Evolutionary conservation across 75 land plant genomes (phyloP).

Genomic region (Pinus tabuliformis): DNA sequence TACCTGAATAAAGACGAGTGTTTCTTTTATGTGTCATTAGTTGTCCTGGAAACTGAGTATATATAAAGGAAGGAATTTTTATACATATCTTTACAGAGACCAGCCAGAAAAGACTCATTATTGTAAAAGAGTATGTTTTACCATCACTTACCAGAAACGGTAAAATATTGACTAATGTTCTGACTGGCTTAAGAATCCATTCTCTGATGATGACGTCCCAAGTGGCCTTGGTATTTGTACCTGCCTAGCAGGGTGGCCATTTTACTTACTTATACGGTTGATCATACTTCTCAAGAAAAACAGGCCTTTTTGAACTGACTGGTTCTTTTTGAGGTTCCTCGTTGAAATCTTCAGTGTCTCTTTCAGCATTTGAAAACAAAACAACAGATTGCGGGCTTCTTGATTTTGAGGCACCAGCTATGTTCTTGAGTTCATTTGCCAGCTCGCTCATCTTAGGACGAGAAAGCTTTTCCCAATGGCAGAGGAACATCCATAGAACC

Average conservation of each 20-base stretch:
- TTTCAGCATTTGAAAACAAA: neutral
- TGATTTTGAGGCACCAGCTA: slow-evolving; percentile 17
- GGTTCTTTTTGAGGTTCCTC: neutral
- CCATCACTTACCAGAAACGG: neutral
- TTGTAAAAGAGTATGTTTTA: neutral
- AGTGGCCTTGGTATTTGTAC: neutral
- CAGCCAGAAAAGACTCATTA: neutral
- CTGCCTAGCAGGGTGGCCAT: neutral
- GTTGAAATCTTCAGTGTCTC: neutral
- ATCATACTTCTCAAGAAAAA: neutral
- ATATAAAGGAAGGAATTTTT: slow-evolving; percentile 1
- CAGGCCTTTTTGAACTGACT: slow-evolving; percentile 3
- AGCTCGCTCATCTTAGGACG: slow-evolving; percentile 89
- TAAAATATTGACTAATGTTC: neutral
- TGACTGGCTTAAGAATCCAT: neutral
- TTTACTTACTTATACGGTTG: slow-evolving; percentile 1
- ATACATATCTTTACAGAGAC: neutral
- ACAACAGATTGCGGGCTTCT: slow-evolving; percentile 5
- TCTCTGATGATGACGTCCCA: neutral
- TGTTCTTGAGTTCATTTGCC: slow-evolving; percentile 50
- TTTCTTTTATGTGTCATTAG: neutral
- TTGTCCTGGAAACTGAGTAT: neutral
- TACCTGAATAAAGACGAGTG: neutral
- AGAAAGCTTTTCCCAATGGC: too few relatives aligned
- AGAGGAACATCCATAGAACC: too few relatives aligned